Base-by-base conservation (phyloP, 345 rosid genomes). In the Eucalyptus pauciflora region DNA sequence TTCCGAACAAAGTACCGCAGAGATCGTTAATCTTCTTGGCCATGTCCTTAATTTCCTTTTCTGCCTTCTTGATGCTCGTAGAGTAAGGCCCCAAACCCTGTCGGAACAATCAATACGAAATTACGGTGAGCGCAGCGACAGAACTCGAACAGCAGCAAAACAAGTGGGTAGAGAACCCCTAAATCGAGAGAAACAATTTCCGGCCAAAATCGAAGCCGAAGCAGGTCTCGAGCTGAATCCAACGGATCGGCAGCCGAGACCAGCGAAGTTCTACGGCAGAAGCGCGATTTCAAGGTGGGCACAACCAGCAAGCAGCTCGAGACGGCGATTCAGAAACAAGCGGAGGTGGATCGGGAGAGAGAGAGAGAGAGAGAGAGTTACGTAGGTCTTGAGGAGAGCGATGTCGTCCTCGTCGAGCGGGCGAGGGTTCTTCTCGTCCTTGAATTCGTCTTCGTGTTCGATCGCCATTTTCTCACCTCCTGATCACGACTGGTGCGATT, bases 11-110 rank as follows among this genome's bases (percentile, higher is more conserved):
- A 91, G 88, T 96, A 97, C 99, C 99, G 86, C 98, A 93, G 25
- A 97, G 91, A 87, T 98, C 99, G 49, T 98, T 98, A 64, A 97
- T 94, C 89, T 92, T 98, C 95, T 98, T 98, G 3, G 98, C 98
- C 91, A 96, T 93, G 24, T 97, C 98, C 90, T 97, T 97, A 49
- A 96, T 97, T 89, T 96, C 99, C 92, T 98, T 98, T 91, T 98
- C 99, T 3, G 60, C 97, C 91, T 95, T 96, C 97, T 98, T 98
- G 60, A 96, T 97, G 89, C 96, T 93, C n/a, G 92, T 94, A 4
- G 98, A 96, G 91, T 97, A 97, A 41, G 99, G 99, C 62, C 99
- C 99, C 88, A 97, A 92, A 17, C 99, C 99, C 99, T 97, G 91
- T 92, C 85, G 48, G 4, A 76, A 6, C 2, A 76, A 41, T 41